These are phyloP conservation scores for Plenodomus biglobosus DNA, from an alignment of 2,329 filamentous ascomycete genomes.

Conservation along the genomic window DNA sequence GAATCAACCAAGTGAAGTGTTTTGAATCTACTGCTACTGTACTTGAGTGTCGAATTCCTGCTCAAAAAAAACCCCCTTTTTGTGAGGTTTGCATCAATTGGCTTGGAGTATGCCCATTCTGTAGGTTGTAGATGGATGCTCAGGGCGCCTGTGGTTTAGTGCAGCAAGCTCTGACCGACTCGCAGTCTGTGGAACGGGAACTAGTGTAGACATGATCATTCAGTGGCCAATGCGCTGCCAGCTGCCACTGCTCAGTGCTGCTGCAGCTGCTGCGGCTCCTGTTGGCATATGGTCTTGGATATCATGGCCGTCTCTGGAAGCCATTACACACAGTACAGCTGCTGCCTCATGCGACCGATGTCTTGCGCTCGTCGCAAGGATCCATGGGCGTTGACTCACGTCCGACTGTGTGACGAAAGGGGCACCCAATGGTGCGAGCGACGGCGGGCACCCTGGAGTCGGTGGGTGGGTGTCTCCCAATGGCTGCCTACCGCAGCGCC, in stretches of 20 bases:
- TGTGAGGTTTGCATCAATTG: too few species aligned
- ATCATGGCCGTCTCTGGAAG: slow-evolving; percentile 17
- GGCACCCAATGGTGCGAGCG: slow-evolving; percentile 17
- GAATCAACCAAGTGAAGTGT: too few species aligned
- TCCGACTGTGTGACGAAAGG: slow-evolving; percentile 12
- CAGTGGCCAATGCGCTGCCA: slow-evolving; percentile 28
- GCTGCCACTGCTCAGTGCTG: slow-evolving; percentile 17
- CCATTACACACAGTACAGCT: not conserved
- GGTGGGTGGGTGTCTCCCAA: slow-evolving; percentile 1
- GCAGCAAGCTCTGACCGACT: too few species aligned
- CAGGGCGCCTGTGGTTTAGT: too few species aligned
- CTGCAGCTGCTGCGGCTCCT: not conserved
- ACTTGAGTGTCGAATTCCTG: too few species aligned
- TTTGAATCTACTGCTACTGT: too few species aligned
- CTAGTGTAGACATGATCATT: slow-evolving; percentile 15
- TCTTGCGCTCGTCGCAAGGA: too few species aligned
- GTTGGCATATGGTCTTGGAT: not conserved
- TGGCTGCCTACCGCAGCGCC: slow-evolving; percentile 14
- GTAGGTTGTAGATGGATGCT: too few species aligned
- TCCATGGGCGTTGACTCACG: slow-evolving; percentile 2
- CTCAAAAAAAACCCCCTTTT: too few species aligned
- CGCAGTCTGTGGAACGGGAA: too few species aligned
- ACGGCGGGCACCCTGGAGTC: slow-evolving; percentile 9
- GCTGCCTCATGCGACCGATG: slow-evolving; percentile 1
- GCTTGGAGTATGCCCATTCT: too few species aligned